A percentile compares a stretch with the other conserved stretches of the same genome.
Conservation (phyloP, 2,329 filamentous ascomycete genomes). For the Canariomyces notabilis region DNA sequence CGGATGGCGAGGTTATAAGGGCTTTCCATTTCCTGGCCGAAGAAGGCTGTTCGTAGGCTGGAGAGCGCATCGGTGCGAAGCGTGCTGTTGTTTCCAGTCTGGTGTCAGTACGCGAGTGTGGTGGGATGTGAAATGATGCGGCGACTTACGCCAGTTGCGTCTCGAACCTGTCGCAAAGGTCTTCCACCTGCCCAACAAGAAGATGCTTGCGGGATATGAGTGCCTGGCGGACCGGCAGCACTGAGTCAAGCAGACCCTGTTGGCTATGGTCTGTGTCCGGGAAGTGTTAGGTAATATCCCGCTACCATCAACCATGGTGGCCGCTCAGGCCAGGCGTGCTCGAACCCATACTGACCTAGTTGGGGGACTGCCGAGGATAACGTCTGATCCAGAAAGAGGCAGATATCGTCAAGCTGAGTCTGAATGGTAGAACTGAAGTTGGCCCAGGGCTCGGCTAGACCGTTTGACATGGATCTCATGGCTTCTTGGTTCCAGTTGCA, state of each 20-base stretch:
- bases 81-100: slow-evolving; percentile 27
- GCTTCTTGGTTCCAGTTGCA: slow-evolving; percentile 45
- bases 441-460: slow-evolving; percentile 33
- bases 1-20: slow-evolving; percentile 31
- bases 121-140: too few relatives aligned
- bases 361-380: neutral
- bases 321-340: too few relatives aligned
- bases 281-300: neutral
- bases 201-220: slow-evolving; percentile 28
- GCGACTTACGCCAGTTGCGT: slow-evolving; percentile 12
- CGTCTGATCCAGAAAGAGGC: slow-evolving; percentile 10
- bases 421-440: slow-evolving; percentile 19
- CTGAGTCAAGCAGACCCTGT: slow-evolving; percentile 1
- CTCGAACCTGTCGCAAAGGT: slow-evolving; percentile 25
- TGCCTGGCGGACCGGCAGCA: slow-evolving; percentile 23
- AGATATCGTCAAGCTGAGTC: slow-evolving; percentile 11
- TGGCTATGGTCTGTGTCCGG: slow-evolving; percentile 12
- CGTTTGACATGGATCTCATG: slow-evolving; percentile 33
- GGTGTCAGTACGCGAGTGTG: too few relatives aligned
- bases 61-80: slow-evolving; percentile 33
- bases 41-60: slow-evolving; percentile 34
- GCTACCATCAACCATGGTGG: too few relatives aligned
- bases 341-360: too few relatives aligned
- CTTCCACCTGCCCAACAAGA: slow-evolving; percentile 28
- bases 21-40: slow-evolving; percentile 34